These are phyloP conservation scores for Phyllosticta citriasiana DNA, from an alignment of 2,329 filamentous ascomycete species.

Conservation along the genomic window DNA sequence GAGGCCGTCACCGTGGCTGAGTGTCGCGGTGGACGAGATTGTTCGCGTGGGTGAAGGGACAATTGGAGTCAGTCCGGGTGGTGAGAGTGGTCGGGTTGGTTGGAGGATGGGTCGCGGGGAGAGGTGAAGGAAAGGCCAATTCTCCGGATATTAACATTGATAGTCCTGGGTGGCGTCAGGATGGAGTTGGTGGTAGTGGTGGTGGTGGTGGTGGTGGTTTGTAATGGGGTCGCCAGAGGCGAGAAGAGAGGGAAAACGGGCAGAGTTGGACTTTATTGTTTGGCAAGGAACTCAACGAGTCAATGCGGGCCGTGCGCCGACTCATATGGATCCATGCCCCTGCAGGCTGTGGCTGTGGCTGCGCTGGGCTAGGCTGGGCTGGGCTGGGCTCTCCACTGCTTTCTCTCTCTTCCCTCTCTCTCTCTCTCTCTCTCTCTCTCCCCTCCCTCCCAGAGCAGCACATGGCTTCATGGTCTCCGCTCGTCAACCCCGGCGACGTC, in stretches of 20 bases:
- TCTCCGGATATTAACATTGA: conserved; percentile 8
- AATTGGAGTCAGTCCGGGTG: conserved; percentile 2
- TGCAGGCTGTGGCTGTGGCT: not conserved
- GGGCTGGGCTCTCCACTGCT: too few relatives aligned
- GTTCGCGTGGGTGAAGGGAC: conserved; percentile 15
- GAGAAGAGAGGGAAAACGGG: not conserved
- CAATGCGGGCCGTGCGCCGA: not conserved
- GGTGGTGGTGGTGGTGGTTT: not conserved
- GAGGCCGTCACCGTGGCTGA: conserved; percentile 25
- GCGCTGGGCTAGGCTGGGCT: not conserved
- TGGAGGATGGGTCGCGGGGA: conserved; percentile 24
- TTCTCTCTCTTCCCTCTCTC: too few relatives aligned
- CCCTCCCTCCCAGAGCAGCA: not conserved
- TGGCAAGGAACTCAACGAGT: not conserved
- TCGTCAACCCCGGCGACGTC: not conserved
- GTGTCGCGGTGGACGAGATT: conserved; percentile 18
- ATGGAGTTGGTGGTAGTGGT: not conserved
- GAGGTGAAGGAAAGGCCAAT: conserved; percentile 18
- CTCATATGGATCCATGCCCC: not conserved
- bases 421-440: not conserved
- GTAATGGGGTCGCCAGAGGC: conserved; percentile 3
- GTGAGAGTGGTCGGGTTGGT: not conserved
- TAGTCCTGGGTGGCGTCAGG: conserved; percentile 2
- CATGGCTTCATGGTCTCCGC: not conserved
- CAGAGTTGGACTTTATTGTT: not conserved